Conservation (phyloP, 169 alveolate species). For the Plasmodium knowlesi region DNA sequence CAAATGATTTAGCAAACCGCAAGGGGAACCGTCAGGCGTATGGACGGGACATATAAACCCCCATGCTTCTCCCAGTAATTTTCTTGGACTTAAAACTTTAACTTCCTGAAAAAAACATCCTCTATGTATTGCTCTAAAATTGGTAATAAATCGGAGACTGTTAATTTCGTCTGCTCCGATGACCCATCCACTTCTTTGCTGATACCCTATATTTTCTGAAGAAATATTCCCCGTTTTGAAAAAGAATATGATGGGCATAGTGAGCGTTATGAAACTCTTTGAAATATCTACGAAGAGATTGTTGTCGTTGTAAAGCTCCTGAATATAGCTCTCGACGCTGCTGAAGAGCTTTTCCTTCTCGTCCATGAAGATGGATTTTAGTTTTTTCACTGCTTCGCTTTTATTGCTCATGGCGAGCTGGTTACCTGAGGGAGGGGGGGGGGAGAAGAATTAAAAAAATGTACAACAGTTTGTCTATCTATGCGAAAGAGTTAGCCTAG, state of each 20-base stretch:
- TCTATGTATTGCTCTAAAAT: constrained; percentile 99
- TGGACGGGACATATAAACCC: constrained; percentile 99
- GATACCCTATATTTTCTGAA: constrained; percentile 75
- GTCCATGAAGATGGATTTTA: constrained; percentile 2
- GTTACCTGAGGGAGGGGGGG: constrained; percentile 4
- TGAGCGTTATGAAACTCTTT: not conserved
- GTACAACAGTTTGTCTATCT: not conserved
- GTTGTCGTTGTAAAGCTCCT: constrained; percentile 38
- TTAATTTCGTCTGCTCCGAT: constrained; percentile 98
- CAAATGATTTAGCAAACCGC: constrained; percentile 98
- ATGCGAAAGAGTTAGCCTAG: not conserved
- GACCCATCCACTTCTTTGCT: constrained; percentile 98
- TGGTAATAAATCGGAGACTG: constrained; percentile 96
- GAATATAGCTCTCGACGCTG: constrained; percentile 17
- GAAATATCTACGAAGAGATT: not conserved
- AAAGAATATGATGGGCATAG: constrained; percentile 23
- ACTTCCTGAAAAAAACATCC: constrained; percentile 95
- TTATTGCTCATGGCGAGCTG: not conserved
- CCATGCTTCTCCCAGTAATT: constrained; percentile 99
- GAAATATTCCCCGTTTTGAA: constrained; percentile 65
- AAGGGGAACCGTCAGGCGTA: constrained; percentile 99
- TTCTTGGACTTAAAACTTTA: constrained; percentile 87
- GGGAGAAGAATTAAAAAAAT: not conserved
- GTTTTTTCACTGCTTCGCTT: constrained; percentile 23
- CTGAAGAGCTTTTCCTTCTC: constrained; percentile 65